Percentiles rank a stretch among this genome's conserved stretches.
Evolutionary conservation across 2,329 filamentous ascomycete species (phyloP).

Genomic region (Epichloe typhina): DNA sequence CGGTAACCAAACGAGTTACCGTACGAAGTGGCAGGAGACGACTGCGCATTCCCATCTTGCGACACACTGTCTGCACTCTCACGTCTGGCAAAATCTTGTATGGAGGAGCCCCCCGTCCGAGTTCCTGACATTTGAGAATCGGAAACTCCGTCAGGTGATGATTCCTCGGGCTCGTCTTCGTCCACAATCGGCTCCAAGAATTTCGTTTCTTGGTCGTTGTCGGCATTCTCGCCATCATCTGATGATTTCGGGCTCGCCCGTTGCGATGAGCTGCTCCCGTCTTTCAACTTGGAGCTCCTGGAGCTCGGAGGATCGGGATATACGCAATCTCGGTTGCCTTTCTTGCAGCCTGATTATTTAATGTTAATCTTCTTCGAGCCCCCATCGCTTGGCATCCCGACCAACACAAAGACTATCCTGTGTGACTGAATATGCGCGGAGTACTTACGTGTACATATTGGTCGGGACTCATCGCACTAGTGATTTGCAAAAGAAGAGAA

Average conservation of each 20-base stretch:
- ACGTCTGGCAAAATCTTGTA: constrained; percentile 22
- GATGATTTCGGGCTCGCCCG: constrained; percentile 40
- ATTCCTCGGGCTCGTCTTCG: constrained; percentile 35
- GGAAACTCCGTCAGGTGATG: constrained; percentile 8
- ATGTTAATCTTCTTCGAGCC: neutral
- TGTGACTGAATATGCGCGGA: neutral
- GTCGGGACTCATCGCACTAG: constrained; percentile 82
- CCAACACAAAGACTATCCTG: neutral
- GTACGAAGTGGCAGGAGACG: constrained; percentile 34
- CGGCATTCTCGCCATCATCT: constrained; percentile 36
- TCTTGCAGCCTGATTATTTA: constrained; percentile 61
- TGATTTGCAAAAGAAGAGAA: neutral
- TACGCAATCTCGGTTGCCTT: constrained; percentile 79
- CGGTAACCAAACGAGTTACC: constrained; percentile 22
- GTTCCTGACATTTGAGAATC: constrained; percentile 11
- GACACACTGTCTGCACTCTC: constrained; percentile 42
- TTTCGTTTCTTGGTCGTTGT: constrained; percentile 26
- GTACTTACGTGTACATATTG: constrained; percentile 63
- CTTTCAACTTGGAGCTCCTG: constrained; percentile 28
- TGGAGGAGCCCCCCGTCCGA: constrained; percentile 26
- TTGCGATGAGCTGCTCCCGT: constrained; percentile 22
- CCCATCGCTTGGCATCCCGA: neutral
- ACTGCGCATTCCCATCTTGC: constrained; percentile 36
- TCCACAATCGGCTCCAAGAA: constrained; percentile 40
- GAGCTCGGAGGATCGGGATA: constrained; percentile 60